Percentiles rank a stretch among this genome's conserved stretches.
These are phyloP conservation scores for Sicyos baderoa DNA, from an alignment of 306 rosid species.

Conservation along the genomic window DNA sequence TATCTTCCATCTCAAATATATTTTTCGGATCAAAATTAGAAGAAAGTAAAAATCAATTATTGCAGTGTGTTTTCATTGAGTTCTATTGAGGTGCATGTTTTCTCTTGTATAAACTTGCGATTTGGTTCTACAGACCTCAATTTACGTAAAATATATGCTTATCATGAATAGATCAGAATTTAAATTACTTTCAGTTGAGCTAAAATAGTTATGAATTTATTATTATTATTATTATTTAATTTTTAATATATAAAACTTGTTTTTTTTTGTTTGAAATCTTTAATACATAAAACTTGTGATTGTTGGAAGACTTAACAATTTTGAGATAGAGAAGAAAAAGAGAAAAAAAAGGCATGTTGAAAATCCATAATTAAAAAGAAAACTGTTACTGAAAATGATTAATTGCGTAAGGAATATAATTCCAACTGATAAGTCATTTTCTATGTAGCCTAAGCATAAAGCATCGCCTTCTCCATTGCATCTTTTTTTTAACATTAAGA, in stretches of 20 bases:
- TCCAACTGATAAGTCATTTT: slow-evolving; percentile 13
- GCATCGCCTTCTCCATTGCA: background rate
- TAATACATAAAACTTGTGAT: background rate
- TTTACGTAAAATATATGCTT: too few species aligned
- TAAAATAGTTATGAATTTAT: too few species aligned
- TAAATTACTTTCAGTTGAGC: too few species aligned
- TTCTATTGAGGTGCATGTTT: too few species aligned
- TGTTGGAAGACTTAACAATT: background rate
- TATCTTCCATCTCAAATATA: too few species aligned
- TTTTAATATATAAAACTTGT: background rate
- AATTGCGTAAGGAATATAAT: slow-evolving; percentile 18
- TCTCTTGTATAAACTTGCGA: too few species aligned
- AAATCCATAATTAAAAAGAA: background rate
- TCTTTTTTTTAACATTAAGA: background rate
- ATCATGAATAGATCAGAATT: too few species aligned
- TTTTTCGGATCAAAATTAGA: too few species aligned
- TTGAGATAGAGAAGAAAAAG: background rate
- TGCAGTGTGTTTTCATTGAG: background rate
- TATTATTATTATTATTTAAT: too few species aligned
- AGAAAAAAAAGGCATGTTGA: background rate
- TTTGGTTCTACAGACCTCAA: too few species aligned
- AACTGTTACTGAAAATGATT: background rate
- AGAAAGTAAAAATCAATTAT: too few species aligned
- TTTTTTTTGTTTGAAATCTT: too few species aligned
- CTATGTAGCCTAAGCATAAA: background rate